A percentile compares a stretch with the other conserved stretches of the same genome.
These are phyloP conservation scores for Phyllosticta paracitricarpa DNA, from an alignment of 2,329 filamentous ascomycete genomes.

Conservation along the genomic window DNA sequence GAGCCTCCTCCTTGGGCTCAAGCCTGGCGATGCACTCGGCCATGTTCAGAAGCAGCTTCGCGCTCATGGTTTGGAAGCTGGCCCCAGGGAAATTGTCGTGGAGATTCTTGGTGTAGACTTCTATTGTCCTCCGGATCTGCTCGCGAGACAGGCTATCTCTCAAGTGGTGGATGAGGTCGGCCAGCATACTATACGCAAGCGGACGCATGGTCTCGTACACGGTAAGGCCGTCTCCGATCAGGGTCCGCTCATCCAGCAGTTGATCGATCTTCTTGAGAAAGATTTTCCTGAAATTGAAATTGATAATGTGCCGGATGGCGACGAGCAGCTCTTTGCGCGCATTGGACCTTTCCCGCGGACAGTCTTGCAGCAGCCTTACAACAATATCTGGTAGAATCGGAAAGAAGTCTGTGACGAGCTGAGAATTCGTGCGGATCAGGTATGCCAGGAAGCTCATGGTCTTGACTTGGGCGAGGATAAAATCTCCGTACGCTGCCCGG, in stretches of 20 bases:
- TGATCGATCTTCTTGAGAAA: slow-evolving; percentile 93
- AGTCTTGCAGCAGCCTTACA: slow-evolving; percentile 84
- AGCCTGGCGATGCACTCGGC: slow-evolving; percentile 94
- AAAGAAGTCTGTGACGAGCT: slow-evolving; percentile 80
- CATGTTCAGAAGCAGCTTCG: slow-evolving; percentile 94
- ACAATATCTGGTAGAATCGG: slow-evolving; percentile 79
- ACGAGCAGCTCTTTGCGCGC: slow-evolving; percentile 92
- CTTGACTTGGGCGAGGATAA: slow-evolving; percentile 96
- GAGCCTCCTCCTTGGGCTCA: slow-evolving; percentile 83
- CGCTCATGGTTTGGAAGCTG: slow-evolving; percentile 99
- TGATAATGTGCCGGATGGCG: slow-evolving; percentile 95
- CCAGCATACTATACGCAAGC: slow-evolving; percentile 94
- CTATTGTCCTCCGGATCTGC: slow-evolving; percentile 90
- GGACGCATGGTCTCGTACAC: slow-evolving; percentile 96
- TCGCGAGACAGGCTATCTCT: slow-evolving; percentile 78
- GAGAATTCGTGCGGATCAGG: slow-evolving; percentile 75
- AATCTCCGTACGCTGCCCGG: slow-evolving; percentile 86
- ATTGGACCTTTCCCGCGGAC: slow-evolving; percentile 85
- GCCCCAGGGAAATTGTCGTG: slow-evolving; percentile 95
- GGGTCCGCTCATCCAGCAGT: slow-evolving; percentile 80
- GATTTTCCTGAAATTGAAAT: slow-evolving; percentile 95
- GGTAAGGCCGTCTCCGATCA: slow-evolving; percentile 92
- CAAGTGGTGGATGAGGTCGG: slow-evolving; percentile 94
- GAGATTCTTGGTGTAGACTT: slow-evolving; percentile 93
- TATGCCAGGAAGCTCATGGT: slow-evolving; percentile 99